A percentile compares a stretch with the other conserved stretches of the same genome.
Conservation (phyloP, 2,329 filamentous ascomycete genomes). For the Fusarium sp. region DNA sequence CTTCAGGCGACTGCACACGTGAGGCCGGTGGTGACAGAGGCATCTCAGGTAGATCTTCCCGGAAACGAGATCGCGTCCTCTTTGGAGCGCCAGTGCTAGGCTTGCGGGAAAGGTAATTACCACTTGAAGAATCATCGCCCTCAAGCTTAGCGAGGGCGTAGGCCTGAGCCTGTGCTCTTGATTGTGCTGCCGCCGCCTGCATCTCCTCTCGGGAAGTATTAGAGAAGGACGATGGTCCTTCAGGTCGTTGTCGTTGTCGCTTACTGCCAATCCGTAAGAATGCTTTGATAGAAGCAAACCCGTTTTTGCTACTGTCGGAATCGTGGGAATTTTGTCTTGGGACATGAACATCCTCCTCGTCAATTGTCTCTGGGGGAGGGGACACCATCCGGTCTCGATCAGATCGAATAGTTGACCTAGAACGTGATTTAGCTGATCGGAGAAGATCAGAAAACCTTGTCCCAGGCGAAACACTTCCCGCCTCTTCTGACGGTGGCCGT, state of each 20-base stretch:
- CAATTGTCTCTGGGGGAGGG: conserved; percentile 55
- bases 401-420: conserved; percentile 61
- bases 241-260: conserved; percentile 66
- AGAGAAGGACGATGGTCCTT: conserved; percentile 82
- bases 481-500: conserved; percentile 42
- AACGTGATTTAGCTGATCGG: conserved; percentile 61
- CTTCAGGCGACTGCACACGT: conserved; percentile 81
- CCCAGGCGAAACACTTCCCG: conserved; percentile 41
- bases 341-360: conserved; percentile 63
- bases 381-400: conserved; percentile 56
- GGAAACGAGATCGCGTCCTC: conserved; percentile 89
- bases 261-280: conserved; percentile 79
- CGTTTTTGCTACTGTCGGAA: conserved; percentile 63
- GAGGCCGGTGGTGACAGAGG: conserved; percentile 89
- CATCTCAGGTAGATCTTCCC: conserved; percentile 89
- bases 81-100: conserved; percentile 68
- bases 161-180: conserved; percentile 49
- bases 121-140: conserved; percentile 47
- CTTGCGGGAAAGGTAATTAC: conserved; percentile 51
- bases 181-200: conserved; percentile 54
- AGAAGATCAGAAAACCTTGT: conserved; percentile 55
- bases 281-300: conserved; percentile 72
- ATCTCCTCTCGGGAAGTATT: conserved; percentile 94
- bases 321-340: conserved; percentile 67
- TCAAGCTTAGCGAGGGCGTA: conserved; percentile 54